Percentiles rank a stretch among this genome's conserved stretches.
Evolutionary conservation across 345 rosid species (phyloP).

Genomic region (Citrus trifoliata): DNA sequence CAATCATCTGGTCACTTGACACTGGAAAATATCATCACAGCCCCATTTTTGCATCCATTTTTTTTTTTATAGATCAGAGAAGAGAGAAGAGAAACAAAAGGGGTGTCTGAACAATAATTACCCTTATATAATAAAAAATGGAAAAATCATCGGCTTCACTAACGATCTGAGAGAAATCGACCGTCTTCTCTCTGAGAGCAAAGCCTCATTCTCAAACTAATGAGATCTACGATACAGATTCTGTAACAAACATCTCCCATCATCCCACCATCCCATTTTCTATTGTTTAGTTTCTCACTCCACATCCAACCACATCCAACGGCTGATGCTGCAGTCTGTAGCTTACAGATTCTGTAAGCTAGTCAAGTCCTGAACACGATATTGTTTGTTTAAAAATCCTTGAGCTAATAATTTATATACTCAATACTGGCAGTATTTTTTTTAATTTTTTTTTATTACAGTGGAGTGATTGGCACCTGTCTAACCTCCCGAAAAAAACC

Average conservation of each 20-base stretch:
- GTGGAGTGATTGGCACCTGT: no score
- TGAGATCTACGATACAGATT: not conserved
- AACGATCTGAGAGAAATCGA: not conserved
- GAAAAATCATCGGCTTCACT: conserved; percentile 14
- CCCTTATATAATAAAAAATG: no score
- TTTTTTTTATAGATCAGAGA: not conserved
- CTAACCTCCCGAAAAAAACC: no score
- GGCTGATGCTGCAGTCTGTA: no score
- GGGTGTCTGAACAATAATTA: not conserved
- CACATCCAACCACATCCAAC: no score
- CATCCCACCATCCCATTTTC: no score
- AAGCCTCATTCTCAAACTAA: conserved; percentile 17
- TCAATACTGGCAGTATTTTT: no score
- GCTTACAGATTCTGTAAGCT: no score
- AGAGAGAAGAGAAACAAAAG: not conserved
- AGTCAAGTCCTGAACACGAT: no score
- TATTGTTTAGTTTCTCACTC: no score
- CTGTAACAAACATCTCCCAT: no score
- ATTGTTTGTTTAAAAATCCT: not conserved
- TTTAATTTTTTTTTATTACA: no score
- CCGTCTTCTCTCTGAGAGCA: conserved; percentile 11
- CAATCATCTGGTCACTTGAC: not conserved
- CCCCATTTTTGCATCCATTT: not conserved
- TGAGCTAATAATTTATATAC: not conserved
- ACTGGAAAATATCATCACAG: not conserved